Evolutionary conservation across 805 yeast species (phyloP).

Genomic region (Hanseniaspora valbyensis): DNA sequence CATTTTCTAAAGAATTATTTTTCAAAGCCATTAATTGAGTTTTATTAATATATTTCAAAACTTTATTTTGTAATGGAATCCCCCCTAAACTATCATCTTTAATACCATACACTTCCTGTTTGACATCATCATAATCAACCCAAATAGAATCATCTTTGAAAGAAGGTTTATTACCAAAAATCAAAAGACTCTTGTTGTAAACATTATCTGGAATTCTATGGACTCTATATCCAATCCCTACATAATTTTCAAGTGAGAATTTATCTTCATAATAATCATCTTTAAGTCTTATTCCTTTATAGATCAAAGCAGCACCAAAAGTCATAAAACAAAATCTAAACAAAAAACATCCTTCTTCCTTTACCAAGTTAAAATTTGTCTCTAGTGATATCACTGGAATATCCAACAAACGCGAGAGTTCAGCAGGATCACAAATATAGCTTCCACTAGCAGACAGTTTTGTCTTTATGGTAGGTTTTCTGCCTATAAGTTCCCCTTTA

Average conservation of each 20-base stretch:
- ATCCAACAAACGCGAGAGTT: not conserved
- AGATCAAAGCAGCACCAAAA: constrained; percentile 42
- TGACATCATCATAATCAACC: not conserved
- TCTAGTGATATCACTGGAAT: not conserved
- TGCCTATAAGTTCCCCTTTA: not conserved
- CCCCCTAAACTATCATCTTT: constrained; percentile 2
- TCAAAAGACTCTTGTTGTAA: constrained; percentile 24
- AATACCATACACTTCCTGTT: not conserved
- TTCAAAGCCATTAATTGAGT: constrained; percentile 6
- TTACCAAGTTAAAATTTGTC: not conserved
- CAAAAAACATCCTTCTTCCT: constrained; percentile 25
- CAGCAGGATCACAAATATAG: constrained; percentile 3
- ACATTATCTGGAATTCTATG: constrained; percentile 12
- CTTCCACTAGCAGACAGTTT: not conserved
- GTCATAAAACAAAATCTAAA: constrained; percentile 37
- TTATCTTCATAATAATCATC: constrained; percentile 39
- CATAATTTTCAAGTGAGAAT: not conserved
- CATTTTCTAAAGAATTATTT: constrained; percentile 2
- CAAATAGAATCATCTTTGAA: not conserved
- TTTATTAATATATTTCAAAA: constrained; percentile 11
- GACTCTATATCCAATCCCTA: not conserved
- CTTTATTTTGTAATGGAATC: constrained; percentile 4
- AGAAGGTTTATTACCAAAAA: constrained; percentile 20
- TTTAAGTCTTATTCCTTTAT: constrained; percentile 37
- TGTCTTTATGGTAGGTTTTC: not conserved